Conservation (phyloP, 2,329 filamentous ascomycete genomes). For the Trichoderma sp. region DNA sequence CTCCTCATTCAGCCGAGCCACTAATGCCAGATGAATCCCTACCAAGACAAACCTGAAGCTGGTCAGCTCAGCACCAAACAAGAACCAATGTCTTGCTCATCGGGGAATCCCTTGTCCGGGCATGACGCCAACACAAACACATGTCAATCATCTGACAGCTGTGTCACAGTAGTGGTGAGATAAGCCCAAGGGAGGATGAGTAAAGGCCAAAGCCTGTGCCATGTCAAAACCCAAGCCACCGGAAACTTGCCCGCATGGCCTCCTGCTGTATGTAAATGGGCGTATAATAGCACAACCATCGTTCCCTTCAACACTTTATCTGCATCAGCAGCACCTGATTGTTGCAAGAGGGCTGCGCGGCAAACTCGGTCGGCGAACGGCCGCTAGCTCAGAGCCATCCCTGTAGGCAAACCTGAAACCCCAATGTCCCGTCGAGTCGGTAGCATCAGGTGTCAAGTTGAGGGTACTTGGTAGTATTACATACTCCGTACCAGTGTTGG, state of each 20-base stretch:
- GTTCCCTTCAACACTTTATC: neutral
- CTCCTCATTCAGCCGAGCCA: slow-evolving; percentile 12
- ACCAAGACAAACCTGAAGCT: neutral
- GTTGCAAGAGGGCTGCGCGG: neutral
- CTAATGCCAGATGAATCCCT: slow-evolving; percentile 1
- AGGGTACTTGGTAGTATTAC: neutral
- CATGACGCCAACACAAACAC: neutral
- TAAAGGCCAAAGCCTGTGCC: neutral
- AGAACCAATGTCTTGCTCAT: neutral
- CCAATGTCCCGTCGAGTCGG: neutral
- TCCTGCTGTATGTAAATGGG: neutral
- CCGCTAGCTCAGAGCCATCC: neutral
- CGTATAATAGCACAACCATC: neutral
- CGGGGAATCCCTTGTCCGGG: neutral
- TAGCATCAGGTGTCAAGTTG: neutral
- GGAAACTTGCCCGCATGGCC: neutral
- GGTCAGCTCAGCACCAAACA: slow-evolving; percentile 10
- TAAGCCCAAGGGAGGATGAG: neutral
- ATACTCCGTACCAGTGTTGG: neutral
- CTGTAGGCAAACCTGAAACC: neutral
- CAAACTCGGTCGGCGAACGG: neutral
- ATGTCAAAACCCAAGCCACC: neutral
- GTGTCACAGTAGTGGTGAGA: neutral
- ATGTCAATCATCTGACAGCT: slow-evolving; percentile 8
- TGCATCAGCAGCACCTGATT: neutral